A percentile compares a stretch with the other conserved stretches of the same genome.
These are phyloP conservation scores for Diaporthe longicolla DNA, from an alignment of 2,329 filamentous ascomycete species.

Conservation along the genomic window DNA sequence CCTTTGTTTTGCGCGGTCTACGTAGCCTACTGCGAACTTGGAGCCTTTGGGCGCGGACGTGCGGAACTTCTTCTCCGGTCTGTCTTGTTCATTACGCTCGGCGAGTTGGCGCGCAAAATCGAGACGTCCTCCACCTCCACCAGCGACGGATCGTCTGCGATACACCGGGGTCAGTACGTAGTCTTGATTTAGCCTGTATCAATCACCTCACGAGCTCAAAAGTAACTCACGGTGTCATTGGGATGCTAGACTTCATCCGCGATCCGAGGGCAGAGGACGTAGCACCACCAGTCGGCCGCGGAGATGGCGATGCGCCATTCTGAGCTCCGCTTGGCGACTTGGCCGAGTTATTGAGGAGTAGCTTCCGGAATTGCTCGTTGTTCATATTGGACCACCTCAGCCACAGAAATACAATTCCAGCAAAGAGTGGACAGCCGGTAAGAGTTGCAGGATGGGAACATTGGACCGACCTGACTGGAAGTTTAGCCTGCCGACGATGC, in stretches of 20 bases:
- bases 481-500: background rate
- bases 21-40: constrained; percentile 84
- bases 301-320: constrained; percentile 61
- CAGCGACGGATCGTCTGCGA: constrained; percentile 72
- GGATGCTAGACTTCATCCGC: constrained; percentile 83
- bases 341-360: constrained; percentile 70
- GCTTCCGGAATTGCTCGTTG: constrained; percentile 91
- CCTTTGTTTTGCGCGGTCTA: constrained; percentile 81
- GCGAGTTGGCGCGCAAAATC: constrained; percentile 90
- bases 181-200: background rate
- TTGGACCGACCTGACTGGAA: background rate
- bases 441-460: background rate
- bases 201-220: background rate
- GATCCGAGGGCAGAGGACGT: constrained; percentile 75
- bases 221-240: constrained; percentile 87
- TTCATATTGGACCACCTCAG: constrained; percentile 76
- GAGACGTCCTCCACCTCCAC: constrained; percentile 61
- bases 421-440: background rate
- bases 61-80: constrained; percentile 80
- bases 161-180: background rate
- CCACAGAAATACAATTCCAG: background rate
- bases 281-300: constrained; percentile 47
- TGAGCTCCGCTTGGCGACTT: constrained; percentile 55
- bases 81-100: constrained; percentile 72
- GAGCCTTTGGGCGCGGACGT: constrained; percentile 87